Conservation (phyloP, 1,139 yeast genomes). For the Kluyveromyces sp. region DNA sequence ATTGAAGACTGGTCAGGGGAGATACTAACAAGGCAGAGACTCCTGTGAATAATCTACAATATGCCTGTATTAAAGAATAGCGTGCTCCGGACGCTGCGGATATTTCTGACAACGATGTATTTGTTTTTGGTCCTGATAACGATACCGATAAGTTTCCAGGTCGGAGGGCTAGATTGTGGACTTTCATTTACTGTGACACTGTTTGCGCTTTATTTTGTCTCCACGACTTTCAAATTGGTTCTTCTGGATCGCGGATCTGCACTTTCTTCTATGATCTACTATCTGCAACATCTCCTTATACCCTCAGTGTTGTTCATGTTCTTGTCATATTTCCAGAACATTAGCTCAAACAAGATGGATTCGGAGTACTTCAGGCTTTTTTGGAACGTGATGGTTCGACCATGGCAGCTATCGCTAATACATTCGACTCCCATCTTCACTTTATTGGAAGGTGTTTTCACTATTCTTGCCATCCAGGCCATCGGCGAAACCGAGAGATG, state of each 20-base stretch:
- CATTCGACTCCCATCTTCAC: constrained; percentile 88
- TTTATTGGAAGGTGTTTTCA: constrained; percentile 85
- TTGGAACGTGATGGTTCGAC: constrained; percentile 33
- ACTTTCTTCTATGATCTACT: constrained; percentile 41
- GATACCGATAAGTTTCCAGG: constrained; percentile 90
- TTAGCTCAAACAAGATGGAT: constrained; percentile 17
- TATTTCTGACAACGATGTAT: constrained; percentile 48
- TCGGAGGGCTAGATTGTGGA: constrained; percentile 89
- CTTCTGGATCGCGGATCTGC: constrained; percentile 46
- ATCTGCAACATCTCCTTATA: constrained; percentile 71
- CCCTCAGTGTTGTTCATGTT: constrained; percentile 65
- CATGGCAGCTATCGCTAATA: constrained; percentile 65
- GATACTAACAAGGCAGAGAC: neutral
- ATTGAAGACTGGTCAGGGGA: neutral
- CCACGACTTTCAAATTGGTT: constrained; percentile 65
- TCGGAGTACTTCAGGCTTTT: constrained; percentile 21
- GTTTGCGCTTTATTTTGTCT: constrained; percentile 55
- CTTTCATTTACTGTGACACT: constrained; percentile 77
- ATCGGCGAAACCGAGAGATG: constrained; percentile 77
- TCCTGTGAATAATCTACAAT: too few species aligned
- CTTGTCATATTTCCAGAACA: constrained; percentile 45
- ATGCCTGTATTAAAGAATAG: constrained; percentile 15
- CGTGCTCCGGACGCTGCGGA: constrained; percentile 22
- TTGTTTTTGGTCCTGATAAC: constrained; percentile 68
- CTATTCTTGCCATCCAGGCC: constrained; percentile 82